phyloP scores from a whole-genome alignment of 1,284 basidiomycete genomes.

The Ceratobasidium sp. region DNA sequence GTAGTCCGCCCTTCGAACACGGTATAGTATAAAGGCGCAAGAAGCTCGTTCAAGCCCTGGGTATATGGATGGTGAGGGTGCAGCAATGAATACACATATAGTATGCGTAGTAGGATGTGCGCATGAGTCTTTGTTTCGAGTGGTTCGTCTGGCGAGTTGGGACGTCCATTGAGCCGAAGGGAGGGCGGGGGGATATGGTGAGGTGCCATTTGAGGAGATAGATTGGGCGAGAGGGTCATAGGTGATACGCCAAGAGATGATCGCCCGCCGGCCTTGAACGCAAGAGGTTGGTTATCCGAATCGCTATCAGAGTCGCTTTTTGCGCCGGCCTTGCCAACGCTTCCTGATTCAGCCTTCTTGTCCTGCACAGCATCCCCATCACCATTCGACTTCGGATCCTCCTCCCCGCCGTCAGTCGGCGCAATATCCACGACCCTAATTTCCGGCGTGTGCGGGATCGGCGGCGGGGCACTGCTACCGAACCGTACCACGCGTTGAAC shows the following conservation, averaged over 20 bases:
- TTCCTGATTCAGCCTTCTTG: neutral
- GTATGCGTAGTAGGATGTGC: conserved; percentile 56
- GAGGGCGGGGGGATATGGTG: conserved; percentile 38
- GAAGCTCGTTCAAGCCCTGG: conserved; percentile 55
- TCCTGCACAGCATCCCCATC: neutral
- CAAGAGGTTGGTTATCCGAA: conserved; percentile 36
- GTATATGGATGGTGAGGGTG: conserved; percentile 56
- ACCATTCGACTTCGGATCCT: neutral
- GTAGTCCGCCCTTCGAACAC: conserved; percentile 40
- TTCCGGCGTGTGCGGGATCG: conserved; percentile 43
- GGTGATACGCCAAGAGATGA: conserved; percentile 51
- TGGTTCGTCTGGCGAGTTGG: conserved; percentile 19
- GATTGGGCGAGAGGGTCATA: conserved; percentile 53
- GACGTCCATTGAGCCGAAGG: conserved; percentile 25
- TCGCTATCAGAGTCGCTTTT: neutral
- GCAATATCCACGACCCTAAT: conserved; percentile 42
- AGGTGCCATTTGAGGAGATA: conserved; percentile 47
- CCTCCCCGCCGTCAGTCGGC: conserved; percentile 7
- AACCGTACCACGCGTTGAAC: conserved; percentile 42
- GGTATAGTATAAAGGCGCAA: conserved; percentile 56
- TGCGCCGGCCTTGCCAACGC: neutral
- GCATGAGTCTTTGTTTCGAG: conserved; percentile 54
- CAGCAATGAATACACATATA: conserved; percentile 55
- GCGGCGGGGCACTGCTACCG: conserved; percentile 30
- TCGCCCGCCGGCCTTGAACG: conserved; percentile 41